These are phyloP conservation scores for Fomitopsis serialis DNA, from an alignment of 768 basidiomycete genomes.

Conservation along the genomic window DNA sequence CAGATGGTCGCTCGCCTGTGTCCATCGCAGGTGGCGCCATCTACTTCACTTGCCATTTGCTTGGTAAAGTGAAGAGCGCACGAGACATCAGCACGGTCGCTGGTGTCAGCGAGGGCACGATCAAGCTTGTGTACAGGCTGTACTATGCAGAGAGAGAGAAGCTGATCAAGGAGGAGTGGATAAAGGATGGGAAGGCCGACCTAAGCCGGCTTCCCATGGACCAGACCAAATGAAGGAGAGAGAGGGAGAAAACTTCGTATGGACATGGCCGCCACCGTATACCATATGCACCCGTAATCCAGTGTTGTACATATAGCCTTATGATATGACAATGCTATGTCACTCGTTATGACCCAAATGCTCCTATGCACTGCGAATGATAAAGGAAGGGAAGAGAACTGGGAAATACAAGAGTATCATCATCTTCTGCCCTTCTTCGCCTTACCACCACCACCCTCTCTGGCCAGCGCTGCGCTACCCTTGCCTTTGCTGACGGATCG, in stretches of 20 bases:
- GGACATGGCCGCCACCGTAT: background rate
- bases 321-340: slow-evolving; percentile 11
- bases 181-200: slow-evolving; percentile 71
- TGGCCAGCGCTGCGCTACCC: slow-evolving; percentile 55
- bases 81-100: slow-evolving; percentile 88
- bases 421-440: slow-evolving; percentile 12
- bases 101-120: slow-evolving; percentile 93
- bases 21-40: slow-evolving; percentile 99
- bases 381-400: background rate
- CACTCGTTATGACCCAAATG: background rate
- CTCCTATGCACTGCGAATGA: background rate
- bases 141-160: slow-evolving; percentile 72
- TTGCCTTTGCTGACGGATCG: slow-evolving; percentile 65
- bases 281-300: background rate
- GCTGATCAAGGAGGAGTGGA: slow-evolving; percentile 82
- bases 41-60: slow-evolving; percentile 82
- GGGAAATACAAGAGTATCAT: background rate
- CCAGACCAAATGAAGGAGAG: slow-evolving; percentile 12
- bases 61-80: slow-evolving; percentile 69
- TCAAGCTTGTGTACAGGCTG: slow-evolving; percentile 81
- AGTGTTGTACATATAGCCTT: slow-evolving; percentile 14
- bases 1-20: slow-evolving; percentile 90
- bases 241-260: background rate
- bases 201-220: slow-evolving; percentile 33
- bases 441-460: slow-evolving; percentile 28